Conservation (phyloP, 768 basidiomycete genomes). For the Hygrocybe coccinea region DNA sequence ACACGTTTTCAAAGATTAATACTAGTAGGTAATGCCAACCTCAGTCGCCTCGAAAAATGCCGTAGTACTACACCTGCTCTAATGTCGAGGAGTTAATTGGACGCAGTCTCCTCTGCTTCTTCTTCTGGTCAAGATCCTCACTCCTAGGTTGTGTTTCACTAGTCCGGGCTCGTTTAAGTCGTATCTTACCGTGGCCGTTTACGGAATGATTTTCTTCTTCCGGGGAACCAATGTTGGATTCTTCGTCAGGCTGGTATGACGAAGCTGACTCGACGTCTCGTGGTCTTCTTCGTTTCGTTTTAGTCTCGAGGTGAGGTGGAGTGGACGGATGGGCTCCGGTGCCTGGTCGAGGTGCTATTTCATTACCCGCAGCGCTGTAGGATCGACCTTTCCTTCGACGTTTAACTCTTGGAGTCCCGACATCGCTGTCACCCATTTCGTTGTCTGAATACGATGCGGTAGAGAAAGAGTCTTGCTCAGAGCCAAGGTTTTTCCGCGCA, state of each 20-base stretch:
- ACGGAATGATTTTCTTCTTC: background rate
- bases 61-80: background rate
- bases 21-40: background rate
- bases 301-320: too few species aligned
- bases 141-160: background rate
- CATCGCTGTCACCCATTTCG: conserved; percentile 26
- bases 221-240: too few species aligned
- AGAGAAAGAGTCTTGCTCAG: conserved; percentile 21
- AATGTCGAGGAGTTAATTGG: background rate
- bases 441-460: conserved; percentile 23
- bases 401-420: conserved; percentile 14
- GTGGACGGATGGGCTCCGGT: too few species aligned
- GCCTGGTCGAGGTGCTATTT: too few species aligned
- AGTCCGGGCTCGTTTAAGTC: background rate
- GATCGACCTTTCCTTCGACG: too few species aligned
- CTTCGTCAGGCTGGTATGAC: too few species aligned
- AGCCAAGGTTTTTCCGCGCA: conserved; percentile 11
- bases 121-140: background rate
- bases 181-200: background rate
- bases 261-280: too few species aligned
- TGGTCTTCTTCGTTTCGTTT: too few species aligned
- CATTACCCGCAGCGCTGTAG: too few species aligned
- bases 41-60: background rate
- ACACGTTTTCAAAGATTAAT: too few species aligned
- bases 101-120: background rate